Conservation (phyloP, 1,284 basidiomycete genomes). For the Cystobasidium sp. region DNA sequence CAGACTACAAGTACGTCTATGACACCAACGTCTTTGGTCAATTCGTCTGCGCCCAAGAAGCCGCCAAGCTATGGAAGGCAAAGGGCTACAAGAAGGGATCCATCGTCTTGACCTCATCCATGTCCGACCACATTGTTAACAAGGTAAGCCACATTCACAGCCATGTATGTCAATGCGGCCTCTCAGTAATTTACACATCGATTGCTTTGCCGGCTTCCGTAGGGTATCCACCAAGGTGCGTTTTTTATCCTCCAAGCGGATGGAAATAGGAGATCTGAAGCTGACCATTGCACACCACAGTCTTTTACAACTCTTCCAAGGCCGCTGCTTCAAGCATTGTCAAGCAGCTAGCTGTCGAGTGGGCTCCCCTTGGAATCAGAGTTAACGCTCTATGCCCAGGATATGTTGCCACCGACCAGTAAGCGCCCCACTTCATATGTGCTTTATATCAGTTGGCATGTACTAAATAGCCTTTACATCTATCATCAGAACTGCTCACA, state of each 20-base stretch:
- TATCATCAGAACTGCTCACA: slow-evolving; percentile 33
- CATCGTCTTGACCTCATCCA: slow-evolving; percentile 63
- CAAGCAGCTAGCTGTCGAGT: slow-evolving; percentile 67
- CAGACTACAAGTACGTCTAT: slow-evolving; percentile 47
- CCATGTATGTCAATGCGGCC: no score
- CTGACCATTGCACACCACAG: no score
- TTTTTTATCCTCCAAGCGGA: no score
- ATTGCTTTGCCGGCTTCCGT: background rate
- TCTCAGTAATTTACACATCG: no score
- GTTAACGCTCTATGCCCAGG: slow-evolving; percentile 66
- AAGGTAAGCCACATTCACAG: slow-evolving; percentile 55
- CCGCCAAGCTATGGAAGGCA: slow-evolving; percentile 57
- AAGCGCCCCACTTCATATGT: background rate
- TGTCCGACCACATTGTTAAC: slow-evolving; percentile 64
- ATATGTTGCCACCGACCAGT: slow-evolving; percentile 58
- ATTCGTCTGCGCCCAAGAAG: slow-evolving; percentile 29
- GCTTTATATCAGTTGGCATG: background rate
- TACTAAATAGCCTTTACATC: background rate
- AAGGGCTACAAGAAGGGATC: slow-evolving; percentile 53
- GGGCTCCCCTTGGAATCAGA: slow-evolving; percentile 60
- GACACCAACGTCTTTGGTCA: slow-evolving; percentile 57
- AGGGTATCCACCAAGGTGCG: background rate
- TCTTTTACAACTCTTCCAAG: slow-evolving; percentile 55
- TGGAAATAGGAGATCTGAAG: no score
- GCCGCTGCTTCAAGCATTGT: slow-evolving; percentile 64